Evolutionary conservation across 1,139 yeast species (phyloP), one percentile per base, ranked within the genome.

Genomic region (Ogataea hybrid): DNA sequence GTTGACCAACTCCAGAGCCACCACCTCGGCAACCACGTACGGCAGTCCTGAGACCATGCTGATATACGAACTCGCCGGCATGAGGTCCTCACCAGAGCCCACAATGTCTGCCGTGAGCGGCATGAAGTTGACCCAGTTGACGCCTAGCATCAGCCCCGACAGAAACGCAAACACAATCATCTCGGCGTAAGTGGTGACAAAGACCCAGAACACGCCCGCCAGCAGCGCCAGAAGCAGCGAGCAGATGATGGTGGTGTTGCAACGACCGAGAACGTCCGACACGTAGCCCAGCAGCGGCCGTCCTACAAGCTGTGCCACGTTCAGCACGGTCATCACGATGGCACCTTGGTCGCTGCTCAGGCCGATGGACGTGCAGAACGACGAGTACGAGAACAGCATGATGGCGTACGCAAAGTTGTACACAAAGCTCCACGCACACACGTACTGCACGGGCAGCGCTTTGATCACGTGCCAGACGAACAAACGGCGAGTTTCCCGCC

Each of bases 291-390:
- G 67, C 2, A 63, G 28, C 1, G 90, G 90, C 51, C 92, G 69
- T 0, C 92, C 92, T 11, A 84, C 49, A 3, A 71, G 63, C 59
- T 83, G 89, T 2, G 81, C 81, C 4, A 77, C 79, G 57, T 79
- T 81, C 52, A 83, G 64, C 6, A 81, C 59, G 0, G 88, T 81
- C 3, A 87, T 79, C 22, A 82, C 62, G 16, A 68, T 63, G 5
- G 88, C 72, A 5, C 81, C 87, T 51, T 83, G 81, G 16, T 68
- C 57, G 22, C 70, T 60, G 6, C 77, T 53, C 30, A 83, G 61
- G 0, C 89, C 89, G 25, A 79, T 69, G 18, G 82, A 69, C 1
- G 77, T 68, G 14, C 83, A 83, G 57, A 77, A 83, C 2, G 86
- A 67, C 1, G 87, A 69, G 44, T 81, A 58, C 0, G 89, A 75